Evolutionary conservation across 345 rosid genomes (phyloP).

Genomic region (Heritiera littoralis): DNA sequence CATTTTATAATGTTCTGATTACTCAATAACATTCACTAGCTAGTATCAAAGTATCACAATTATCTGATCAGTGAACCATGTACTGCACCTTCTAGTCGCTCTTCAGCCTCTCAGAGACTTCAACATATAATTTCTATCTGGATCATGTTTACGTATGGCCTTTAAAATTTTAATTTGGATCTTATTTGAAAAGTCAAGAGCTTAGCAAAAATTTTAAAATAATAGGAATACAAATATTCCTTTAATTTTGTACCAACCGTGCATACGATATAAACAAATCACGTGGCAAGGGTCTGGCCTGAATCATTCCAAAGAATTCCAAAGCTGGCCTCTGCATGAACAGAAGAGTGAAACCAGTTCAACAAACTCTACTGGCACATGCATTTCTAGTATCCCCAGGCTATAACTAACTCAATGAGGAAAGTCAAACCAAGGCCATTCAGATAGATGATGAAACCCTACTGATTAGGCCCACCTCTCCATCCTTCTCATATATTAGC

Average conservation of each 20-base stretch:
- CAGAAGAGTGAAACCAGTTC: constrained; percentile 20
- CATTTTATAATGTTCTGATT: not conserved
- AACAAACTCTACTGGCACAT: not conserved
- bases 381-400: not conserved
- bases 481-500: not conserved
- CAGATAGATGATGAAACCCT: not conserved
- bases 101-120: constrained; percentile 4
- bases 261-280: constrained; percentile 79
- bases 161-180: constrained; percentile 7
- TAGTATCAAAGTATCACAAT: constrained; percentile 10
- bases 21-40: not conserved
- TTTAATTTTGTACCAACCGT: constrained; percentile 43
- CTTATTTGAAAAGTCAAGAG: constrained; percentile 7
- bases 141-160: not conserved
- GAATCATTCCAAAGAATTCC: constrained; percentile 90
- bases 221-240: constrained; percentile 7
- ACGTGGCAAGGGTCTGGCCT: constrained; percentile 79
- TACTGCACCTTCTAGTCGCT: not conserved
- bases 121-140: not conserved
- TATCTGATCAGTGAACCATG: not conserved
- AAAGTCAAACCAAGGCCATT: not conserved
- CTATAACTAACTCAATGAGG: not conserved
- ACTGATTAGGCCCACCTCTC: not conserved
- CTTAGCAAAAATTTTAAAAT: not conserved
- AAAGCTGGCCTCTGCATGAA: constrained; percentile 71